Conservation (phyloP, 2,329 filamentous ascomycete genomes). For the Cladorrhinum sp. region DNA sequence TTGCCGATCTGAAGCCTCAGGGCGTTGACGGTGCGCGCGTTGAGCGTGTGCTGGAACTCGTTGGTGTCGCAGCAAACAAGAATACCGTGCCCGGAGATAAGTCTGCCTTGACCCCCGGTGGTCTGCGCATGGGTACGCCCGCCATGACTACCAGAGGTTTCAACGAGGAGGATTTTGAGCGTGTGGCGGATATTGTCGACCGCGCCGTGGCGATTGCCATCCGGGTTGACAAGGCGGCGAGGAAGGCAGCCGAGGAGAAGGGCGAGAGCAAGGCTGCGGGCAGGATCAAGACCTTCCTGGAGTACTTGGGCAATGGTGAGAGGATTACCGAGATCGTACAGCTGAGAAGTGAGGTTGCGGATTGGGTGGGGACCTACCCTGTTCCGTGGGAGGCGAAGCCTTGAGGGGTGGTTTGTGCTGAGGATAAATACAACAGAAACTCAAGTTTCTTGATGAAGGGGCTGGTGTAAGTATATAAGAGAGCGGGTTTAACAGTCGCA, state of each 20-base stretch:
- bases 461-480: not conserved
- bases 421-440: not conserved
- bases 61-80: slow-evolving; percentile 98
- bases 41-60: slow-evolving; percentile 84
- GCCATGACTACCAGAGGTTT: slow-evolving; percentile 99
- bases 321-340: slow-evolving; percentile 68
- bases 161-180: slow-evolving; percentile 78
- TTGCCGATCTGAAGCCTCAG: slow-evolving; percentile 87
- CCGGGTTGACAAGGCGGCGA: slow-evolving; percentile 69
- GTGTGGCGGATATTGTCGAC: slow-evolving; percentile 82
- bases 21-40: slow-evolving; percentile 84
- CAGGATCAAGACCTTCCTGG: slow-evolving; percentile 64
- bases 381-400: slow-evolving; percentile 59
- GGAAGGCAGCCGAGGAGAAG: slow-evolving; percentile 64
- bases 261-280: slow-evolving; percentile 60
- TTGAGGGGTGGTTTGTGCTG: slow-evolving; percentile 7
- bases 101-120: slow-evolving; percentile 88
- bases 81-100: slow-evolving; percentile 96
- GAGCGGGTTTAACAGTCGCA: slow-evolving; percentile 25
- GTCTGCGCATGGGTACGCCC: slow-evolving; percentile 89
- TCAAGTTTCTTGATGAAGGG: not conserved
- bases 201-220: slow-evolving; percentile 76
- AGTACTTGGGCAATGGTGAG: slow-evolving; percentile 65
- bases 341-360: slow-evolving; percentile 69
- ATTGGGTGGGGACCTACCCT: slow-evolving; percentile 73